phyloP scores from a whole-genome alignment of 2,329 filamentous ascomycete species.

The Botrytis cinerea region DNA sequence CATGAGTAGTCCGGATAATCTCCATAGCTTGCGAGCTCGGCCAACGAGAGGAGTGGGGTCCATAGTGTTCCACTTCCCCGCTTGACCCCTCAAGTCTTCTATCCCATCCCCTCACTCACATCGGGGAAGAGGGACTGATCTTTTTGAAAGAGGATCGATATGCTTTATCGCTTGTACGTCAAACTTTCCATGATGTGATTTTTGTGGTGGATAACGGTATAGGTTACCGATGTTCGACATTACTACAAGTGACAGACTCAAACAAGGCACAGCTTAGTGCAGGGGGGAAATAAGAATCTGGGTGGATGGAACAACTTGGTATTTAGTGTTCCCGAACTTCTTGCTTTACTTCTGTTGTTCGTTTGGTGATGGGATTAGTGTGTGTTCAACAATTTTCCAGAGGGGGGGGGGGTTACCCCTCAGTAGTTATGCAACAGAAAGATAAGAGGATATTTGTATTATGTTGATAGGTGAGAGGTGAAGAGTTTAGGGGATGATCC shows the following conservation, averaged over 20 bases:
- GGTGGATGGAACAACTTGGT: background rate
- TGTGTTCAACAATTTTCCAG: background rate
- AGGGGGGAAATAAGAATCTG: background rate
- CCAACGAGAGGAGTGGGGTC: background rate
- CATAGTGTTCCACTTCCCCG: background rate
- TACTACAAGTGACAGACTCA: background rate
- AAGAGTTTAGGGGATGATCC: background rate
- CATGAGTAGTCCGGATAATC: background rate
- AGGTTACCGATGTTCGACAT: background rate
- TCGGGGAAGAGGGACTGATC: background rate
- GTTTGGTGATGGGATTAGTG: background rate
- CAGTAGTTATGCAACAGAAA: constrained; percentile 1
- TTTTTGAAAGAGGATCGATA: background rate
- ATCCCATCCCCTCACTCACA: background rate
- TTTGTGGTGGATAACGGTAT: background rate
- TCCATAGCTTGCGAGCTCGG: background rate
- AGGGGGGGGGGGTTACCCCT: background rate
- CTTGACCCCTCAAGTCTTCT: background rate
- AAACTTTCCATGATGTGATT: background rate
- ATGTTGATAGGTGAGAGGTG: background rate
- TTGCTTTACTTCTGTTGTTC: background rate
- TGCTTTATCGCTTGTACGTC: background rate
- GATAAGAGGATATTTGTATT: background rate
- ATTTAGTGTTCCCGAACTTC: background rate
- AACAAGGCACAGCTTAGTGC: background rate